Percentiles rank a stretch among this genome's conserved stretches.
These are phyloP conservation scores for Meripilus lineatus DNA, from an alignment of 1,284 basidiomycete genomes.

Conservation along the genomic window DNA sequence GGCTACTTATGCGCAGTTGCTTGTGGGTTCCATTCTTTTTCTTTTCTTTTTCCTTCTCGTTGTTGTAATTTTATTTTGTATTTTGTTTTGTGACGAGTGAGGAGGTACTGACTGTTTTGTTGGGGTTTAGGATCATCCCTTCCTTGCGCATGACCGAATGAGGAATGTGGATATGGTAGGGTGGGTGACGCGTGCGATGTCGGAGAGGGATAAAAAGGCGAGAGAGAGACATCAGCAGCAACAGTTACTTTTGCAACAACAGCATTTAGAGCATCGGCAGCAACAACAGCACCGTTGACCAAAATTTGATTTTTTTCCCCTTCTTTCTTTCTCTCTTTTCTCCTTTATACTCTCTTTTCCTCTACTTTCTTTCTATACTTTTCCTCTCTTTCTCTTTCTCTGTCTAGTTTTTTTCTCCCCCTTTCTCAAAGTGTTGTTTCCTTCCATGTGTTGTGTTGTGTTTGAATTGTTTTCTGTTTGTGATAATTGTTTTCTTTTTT, in stretches of 20 bases:
- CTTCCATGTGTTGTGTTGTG: too few species aligned
- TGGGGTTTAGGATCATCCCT: conserved; percentile 59
- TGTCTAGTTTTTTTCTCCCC: too few species aligned
- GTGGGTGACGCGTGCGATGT: conserved; percentile 72
- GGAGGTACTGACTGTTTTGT: not conserved
- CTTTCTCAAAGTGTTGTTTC: too few species aligned
- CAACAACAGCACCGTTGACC: too few species aligned
- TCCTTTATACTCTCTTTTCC: not conserved
- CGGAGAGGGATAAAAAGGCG: conserved; percentile 23
- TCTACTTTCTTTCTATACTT: not conserved
- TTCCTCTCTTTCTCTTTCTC: conserved; percentile 1
- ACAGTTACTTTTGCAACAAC: conserved; percentile 6
- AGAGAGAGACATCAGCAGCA: conserved; percentile 14
- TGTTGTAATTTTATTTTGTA: too few species aligned
- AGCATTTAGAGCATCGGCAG: not conserved
- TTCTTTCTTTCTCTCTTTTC: not conserved
- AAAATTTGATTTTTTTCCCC: not conserved
- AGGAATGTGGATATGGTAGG: conserved; percentile 75
- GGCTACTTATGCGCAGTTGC: conserved; percentile 81
- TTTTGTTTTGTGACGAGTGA: not conserved
- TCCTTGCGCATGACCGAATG: conserved; percentile 50
- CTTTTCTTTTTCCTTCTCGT: too few species aligned
- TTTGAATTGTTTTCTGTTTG: too few species aligned
- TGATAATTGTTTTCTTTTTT: too few species aligned
- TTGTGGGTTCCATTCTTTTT: conserved; percentile 51